These are phyloP conservation scores for Fusarium burgessii DNA, from an alignment of 2,329 filamentous ascomycete genomes.

Conservation along the genomic window DNA sequence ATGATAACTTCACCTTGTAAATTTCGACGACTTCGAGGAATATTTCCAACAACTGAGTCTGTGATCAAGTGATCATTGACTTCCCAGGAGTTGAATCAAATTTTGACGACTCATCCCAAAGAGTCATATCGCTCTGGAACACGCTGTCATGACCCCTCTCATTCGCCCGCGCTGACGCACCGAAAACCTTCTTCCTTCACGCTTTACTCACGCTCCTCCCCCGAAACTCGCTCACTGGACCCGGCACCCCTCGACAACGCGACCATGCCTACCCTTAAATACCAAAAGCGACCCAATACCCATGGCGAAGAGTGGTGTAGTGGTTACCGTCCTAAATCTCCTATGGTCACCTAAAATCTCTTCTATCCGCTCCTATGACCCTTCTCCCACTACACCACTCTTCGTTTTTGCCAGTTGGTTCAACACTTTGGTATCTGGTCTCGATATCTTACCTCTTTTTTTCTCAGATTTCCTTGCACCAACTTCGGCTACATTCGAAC, in stretches of 20 bases:
- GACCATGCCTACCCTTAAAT: neutral
- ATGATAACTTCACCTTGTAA: neutral
- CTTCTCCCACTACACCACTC: neutral
- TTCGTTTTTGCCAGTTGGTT: neutral
- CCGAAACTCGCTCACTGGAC: neutral
- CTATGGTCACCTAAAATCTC: neutral
- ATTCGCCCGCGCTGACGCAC: neutral
- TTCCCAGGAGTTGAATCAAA: accelerated
- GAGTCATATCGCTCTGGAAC: neutral
- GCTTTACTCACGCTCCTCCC: too few relatives aligned
- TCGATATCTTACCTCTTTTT: neutral
- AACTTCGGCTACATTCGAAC: neutral
- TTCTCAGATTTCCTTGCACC: neutral
- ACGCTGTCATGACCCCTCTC: neutral
- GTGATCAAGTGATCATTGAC: constrained; percentile 10
- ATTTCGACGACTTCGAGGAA: neutral
- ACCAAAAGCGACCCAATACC: neutral
- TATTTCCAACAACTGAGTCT: accelerated
- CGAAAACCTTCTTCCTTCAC: neutral
- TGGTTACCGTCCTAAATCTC: neutral
- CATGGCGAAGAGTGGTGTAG: constrained; percentile 6
- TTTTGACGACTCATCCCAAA: neutral
- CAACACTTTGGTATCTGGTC: neutral
- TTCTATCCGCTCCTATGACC: neutral
- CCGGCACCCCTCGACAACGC: neutral